Evolutionary conservation across 257 asterid genomes (phyloP), one percentile per base, ranked within the genome.

Genomic region (Datura wrightii): DNA sequence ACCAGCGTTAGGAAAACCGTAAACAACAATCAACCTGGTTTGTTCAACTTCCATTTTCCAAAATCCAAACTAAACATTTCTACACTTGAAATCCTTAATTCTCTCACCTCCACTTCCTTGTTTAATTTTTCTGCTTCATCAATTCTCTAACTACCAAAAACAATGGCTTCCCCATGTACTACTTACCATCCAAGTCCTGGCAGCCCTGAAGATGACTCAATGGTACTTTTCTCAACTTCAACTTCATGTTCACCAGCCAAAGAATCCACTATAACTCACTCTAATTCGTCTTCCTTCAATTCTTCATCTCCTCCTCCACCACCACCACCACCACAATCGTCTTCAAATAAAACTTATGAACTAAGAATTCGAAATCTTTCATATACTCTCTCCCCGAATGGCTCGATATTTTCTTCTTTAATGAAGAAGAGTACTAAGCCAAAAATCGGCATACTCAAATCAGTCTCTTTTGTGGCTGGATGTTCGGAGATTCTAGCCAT

Each of bases 401-500:
- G 90, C 74, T 86, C 92, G 7, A 52, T 87, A 42, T 46, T 88
- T 11, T 44, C 56, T 67, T 48, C 86, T 5, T 19, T 87, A 37
- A 24, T 60, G 72, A 91, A 88, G 87, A 87, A 86, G 84, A 85
- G 42, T 48, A 48, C 19, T 62, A 86, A 87, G 85, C 83, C 93
- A 1, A 85, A 91, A 85, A 84, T 89, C 86, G 70, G 63, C 65
- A 90, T 95, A 19, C 90, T 95, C 55, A 95, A 92, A 85, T 93
- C 98, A 0, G 93, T 93, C 80, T 90, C 94, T 80, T 94, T 95
- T 74, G 72, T 88, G 1, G 97, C 98, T 11, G 91, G 92, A 88
- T 89, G 92, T 86, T 91, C 94, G 0, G 95, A 93, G 87, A 86
- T 94, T 86, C 88, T 92, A 39, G 97, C 98, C 1, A 82, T 95